A percentile compares a stretch with the other conserved stretches of the same genome.
phyloP scores from a whole-genome alignment of 2,329 filamentous ascomycete genomes.

The Hymenoscyphus fraxineus region DNA sequence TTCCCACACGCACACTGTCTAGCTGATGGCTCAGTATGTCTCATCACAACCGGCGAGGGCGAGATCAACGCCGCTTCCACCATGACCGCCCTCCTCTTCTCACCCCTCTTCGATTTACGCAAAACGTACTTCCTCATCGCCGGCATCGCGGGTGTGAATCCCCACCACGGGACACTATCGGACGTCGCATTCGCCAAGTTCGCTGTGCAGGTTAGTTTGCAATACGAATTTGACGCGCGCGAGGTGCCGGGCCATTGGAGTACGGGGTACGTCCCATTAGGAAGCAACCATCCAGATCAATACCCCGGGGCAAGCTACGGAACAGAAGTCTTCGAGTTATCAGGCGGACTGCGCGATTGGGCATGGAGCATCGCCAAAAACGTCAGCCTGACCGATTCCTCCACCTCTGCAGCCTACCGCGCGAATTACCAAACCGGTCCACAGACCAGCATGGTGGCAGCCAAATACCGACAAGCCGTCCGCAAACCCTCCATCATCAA shows the following conservation, averaged over 20 bases:
- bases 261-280: slow-evolving; percentile 66
- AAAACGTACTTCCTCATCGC: slow-evolving; percentile 66
- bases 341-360: slow-evolving; percentile 49
- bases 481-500: slow-evolving; percentile 51
- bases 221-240: slow-evolving; percentile 69
- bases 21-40: slow-evolving; percentile 55
- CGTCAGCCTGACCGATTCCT: slow-evolving; percentile 49
- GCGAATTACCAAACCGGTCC: slow-evolving; percentile 40
- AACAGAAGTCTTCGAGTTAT: slow-evolving; percentile 65
- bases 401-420: slow-evolving; percentile 49
- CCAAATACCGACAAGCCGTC: slow-evolving; percentile 38
- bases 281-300: slow-evolving; percentile 46
- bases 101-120: slow-evolving; percentile 57
- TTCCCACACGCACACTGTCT: slow-evolving; percentile 63
- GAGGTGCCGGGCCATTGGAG: slow-evolving; percentile 61
- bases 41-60: slow-evolving; percentile 49
- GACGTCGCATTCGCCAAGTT: slow-evolving; percentile 64
- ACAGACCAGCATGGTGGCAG: slow-evolving; percentile 3
- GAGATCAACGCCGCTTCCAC: slow-evolving; percentile 72
- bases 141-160: slow-evolving; percentile 71
- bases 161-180: slow-evolving; percentile 59
- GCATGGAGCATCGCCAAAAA: slow-evolving; percentile 44
- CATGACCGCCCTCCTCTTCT: slow-evolving; percentile 59
- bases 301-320: slow-evolving; percentile 59
- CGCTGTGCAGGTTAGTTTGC: slow-evolving; percentile 67